phyloP scores from a whole-genome alignment of 2,329 filamentous ascomycete genomes.

The Colletotrichum gloeosporioides region DNA sequence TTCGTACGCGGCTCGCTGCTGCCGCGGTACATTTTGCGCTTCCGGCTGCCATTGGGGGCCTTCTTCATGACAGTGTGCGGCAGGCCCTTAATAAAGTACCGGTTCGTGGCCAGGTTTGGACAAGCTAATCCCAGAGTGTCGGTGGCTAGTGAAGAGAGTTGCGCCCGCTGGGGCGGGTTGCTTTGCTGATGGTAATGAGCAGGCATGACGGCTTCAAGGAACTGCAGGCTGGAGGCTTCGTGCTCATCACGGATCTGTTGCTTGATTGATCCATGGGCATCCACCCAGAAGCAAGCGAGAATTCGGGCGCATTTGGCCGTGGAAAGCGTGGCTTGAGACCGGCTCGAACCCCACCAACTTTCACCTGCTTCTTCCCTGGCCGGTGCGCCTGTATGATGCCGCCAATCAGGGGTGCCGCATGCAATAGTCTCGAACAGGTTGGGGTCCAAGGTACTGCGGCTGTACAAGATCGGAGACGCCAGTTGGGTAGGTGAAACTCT shows the following conservation, averaged over 20 bases:
- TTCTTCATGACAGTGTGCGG: not conserved
- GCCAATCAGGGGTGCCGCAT: constrained; percentile 10
- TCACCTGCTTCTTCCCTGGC: constrained; percentile 4
- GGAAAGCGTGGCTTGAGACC: constrained; percentile 6
- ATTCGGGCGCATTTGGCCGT: constrained; percentile 10
- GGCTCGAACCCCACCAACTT: not conserved
- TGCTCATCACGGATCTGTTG: constrained; percentile 18
- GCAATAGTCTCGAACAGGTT: not conserved
- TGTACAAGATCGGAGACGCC: not conserved
- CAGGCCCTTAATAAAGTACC: not conserved
- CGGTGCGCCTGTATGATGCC: not conserved
- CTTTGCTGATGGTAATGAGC: not conserved
- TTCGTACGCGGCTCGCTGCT: not conserved
- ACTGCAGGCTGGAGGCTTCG: not conserved
- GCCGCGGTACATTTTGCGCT: not conserved
- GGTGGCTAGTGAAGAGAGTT: not conserved
- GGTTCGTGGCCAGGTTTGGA: not conserved
- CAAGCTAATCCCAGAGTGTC: constrained; percentile 7
- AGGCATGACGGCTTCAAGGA: not conserved
- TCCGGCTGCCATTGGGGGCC: constrained; percentile 3
- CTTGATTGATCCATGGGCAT: constrained; percentile 14
- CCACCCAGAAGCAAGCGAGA: constrained; percentile 6
- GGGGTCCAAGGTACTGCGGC: not conserved
- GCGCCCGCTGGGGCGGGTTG: not conserved
- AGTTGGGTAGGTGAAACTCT: not conserved